Evolutionary conservation across 371 early-diverging fungal genomes (phyloP).

Genomic region (Mortierella sp.): DNA sequence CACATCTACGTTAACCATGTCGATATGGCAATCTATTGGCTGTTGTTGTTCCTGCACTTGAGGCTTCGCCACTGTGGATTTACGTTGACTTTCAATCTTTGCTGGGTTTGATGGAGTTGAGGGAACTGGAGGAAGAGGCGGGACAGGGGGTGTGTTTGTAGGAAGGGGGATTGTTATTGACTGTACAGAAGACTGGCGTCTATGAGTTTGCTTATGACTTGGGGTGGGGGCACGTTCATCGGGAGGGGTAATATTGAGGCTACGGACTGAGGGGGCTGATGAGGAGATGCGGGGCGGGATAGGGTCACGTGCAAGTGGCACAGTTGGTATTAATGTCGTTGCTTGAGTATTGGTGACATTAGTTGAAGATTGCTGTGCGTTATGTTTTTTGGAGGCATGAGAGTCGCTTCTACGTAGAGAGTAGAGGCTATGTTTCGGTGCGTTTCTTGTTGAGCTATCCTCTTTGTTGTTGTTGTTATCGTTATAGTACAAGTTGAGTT

Average conservation of each 20-base stretch:
- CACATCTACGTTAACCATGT: slow-evolving; percentile 24
- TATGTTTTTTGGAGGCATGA: background rate
- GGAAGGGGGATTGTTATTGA: background rate
- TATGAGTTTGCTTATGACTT: slow-evolving; percentile 1
- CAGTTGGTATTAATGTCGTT: background rate
- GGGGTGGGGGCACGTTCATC: background rate
- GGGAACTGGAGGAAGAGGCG: slow-evolving; percentile 2
- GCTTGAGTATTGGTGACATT: background rate
- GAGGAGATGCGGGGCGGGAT: slow-evolving; percentile 9
- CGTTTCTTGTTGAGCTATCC: background rate
- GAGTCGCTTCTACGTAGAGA: background rate
- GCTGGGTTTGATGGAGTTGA: background rate
- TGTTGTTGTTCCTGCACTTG: background rate
- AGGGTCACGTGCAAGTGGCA: background rate
- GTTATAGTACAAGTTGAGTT: background rate
- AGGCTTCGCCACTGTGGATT: background rate
- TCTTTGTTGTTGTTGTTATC: background rate
- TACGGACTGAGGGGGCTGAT: background rate
- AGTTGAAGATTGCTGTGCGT: background rate
- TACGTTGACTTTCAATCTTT: background rate
- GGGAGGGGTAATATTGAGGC: background rate
- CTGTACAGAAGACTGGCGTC: background rate
- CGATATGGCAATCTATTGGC: slow-evolving; percentile 24
- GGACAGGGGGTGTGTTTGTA: background rate
- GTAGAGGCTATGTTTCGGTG: background rate